These are phyloP conservation scores for Fagopyrum tataricum DNA, from an alignment of 148 eudicot species.

Conservation along the genomic window DNA sequence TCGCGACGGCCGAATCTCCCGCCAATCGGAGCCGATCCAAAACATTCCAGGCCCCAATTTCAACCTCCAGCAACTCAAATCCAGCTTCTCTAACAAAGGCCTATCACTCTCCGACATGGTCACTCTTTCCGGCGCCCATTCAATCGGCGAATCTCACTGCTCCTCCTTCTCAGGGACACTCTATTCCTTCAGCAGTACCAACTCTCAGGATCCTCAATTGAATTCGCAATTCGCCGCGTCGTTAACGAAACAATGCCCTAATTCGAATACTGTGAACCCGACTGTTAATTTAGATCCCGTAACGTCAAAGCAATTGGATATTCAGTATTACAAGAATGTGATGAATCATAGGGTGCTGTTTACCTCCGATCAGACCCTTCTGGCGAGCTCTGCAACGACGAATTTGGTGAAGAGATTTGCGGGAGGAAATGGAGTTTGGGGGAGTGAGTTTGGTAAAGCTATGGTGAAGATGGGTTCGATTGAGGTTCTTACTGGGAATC, in stretches of 20 bases:
- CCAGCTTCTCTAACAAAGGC: slow-evolving; percentile 27
- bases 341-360: slow-evolving; percentile 17
- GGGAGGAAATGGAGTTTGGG: neutral
- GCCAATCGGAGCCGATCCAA: slow-evolving; percentile 14
- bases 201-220: slow-evolving; percentile 22
- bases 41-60: slow-evolving; percentile 25
- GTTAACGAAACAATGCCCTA: slow-evolving; percentile 21
- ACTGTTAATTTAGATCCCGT: slow-evolving; percentile 17
- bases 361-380: slow-evolving; percentile 28
- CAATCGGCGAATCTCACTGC: slow-evolving; percentile 34
- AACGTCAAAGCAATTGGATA: slow-evolving; percentile 28
- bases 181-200: slow-evolving; percentile 16
- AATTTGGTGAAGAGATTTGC: slow-evolving; percentile 9
- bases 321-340: slow-evolving; percentile 26
- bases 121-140: slow-evolving; percentile 41
- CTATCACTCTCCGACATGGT: slow-evolving; percentile 36
- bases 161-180: slow-evolving; percentile 26
- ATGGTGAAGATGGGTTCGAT: slow-evolving; percentile 13
- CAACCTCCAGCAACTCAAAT: slow-evolving; percentile 18
- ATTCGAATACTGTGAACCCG: neutral
- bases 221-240: slow-evolving; percentile 11
- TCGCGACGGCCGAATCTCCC: slow-evolving; percentile 35
- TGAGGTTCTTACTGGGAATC: neutral
- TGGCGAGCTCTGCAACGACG: slow-evolving; percentile 17
- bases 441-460: neutral